phyloP scores from a whole-genome alignment of 179 eudicot species.

The Silene vulgaris region DNA sequence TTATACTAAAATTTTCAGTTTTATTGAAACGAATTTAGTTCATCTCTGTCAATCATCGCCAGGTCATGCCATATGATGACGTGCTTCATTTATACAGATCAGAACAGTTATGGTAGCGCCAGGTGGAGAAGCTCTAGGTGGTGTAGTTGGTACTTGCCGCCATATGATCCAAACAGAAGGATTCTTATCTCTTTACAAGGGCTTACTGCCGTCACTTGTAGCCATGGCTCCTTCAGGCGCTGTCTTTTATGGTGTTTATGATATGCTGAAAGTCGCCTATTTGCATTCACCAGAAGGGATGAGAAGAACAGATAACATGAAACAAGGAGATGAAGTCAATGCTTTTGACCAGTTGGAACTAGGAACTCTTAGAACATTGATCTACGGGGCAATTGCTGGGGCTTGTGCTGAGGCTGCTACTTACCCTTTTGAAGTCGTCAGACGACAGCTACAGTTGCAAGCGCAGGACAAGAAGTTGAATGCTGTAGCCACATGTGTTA shows the following conservation, averaged over 20 bases:
- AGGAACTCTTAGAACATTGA: constrained; percentile 71
- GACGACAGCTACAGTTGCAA: constrained; percentile 98
- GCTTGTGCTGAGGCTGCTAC: constrained; percentile 96
- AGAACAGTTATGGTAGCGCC: constrained; percentile 93
- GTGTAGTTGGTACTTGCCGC: constrained; percentile 69
- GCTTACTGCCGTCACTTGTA: constrained; percentile 76
- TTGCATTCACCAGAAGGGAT: constrained; percentile 86
- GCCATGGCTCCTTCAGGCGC: constrained; percentile 99
- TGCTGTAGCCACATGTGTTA: constrained; percentile 69
- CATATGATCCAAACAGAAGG: constrained; percentile 88
- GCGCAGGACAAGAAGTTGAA: constrained; percentile 63
- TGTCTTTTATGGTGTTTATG: constrained; percentile 91
- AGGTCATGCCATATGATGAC: constrained; percentile 15
- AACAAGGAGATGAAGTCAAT: constrained; percentile 56
- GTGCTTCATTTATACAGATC: constrained; percentile 46
- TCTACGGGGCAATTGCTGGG: constrained; percentile 93
- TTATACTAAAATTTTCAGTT: not conserved
- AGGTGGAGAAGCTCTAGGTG: constrained; percentile 94
- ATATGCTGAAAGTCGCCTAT: constrained; percentile 77
- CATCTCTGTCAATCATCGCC: constrained; percentile 8
- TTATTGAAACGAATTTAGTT: not conserved
- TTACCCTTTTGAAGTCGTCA: constrained; percentile 96
- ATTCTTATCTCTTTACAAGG: constrained; percentile 88
- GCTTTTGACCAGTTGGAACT: constrained; percentile 83
- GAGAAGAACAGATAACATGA: constrained; percentile 63